Base-by-base conservation (phyloP, 371 early-diverging fungal species). In the Syncephalastrum racemosum region DNA sequence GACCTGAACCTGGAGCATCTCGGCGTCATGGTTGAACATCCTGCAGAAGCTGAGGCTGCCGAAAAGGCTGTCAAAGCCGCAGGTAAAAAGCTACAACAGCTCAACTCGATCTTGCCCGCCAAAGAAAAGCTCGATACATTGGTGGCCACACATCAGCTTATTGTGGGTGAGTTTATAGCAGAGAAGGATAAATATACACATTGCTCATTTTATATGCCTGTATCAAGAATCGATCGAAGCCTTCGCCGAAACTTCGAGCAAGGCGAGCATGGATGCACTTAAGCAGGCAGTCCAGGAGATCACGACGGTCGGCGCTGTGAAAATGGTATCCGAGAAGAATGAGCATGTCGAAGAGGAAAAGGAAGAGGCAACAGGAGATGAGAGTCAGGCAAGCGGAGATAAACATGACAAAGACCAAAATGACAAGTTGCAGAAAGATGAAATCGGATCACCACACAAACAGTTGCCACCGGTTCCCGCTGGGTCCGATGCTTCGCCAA, bases 1-100 rank as follows among this genome's bases (percentile, higher is more conserved):
- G 88, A 84, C 16, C 56, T 89, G 24, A 63, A 73, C 7, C 60
- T 86, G 24, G 71, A 67, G 0, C 85, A 89, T 53, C 57, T 89
- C 45, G 88, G 88, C 0, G 77, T 87, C 18, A 62, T 73, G 5
- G 58, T 78, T 13, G 65, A 70, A 18, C 67, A 74, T 43, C 63
- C 66, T 1, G 63, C 68, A n/a, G 76, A 81, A 23, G 60, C 58
- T 0, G 70, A 63, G 1, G 65, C 66, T 15, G 70, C 80, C n/a
- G 67, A 78, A 2, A 53, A 59, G 1, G 71, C 71, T 1, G 75
- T 82, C 15, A 76, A 68, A 16, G 52, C 62, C 6, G 78, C 81
- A 4, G 82, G 84, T 1, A 47, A 50, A 20, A 76, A 80, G 27
- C 52, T 84, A 22, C 82, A 81, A 50, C 76, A 75, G 40, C 47